Evolutionary conservation across 2,329 filamentous ascomycete genomes (phyloP), one percentile per base, ranked within the genome.

Genomic region (Pseudogymnoascus sp.): DNA sequence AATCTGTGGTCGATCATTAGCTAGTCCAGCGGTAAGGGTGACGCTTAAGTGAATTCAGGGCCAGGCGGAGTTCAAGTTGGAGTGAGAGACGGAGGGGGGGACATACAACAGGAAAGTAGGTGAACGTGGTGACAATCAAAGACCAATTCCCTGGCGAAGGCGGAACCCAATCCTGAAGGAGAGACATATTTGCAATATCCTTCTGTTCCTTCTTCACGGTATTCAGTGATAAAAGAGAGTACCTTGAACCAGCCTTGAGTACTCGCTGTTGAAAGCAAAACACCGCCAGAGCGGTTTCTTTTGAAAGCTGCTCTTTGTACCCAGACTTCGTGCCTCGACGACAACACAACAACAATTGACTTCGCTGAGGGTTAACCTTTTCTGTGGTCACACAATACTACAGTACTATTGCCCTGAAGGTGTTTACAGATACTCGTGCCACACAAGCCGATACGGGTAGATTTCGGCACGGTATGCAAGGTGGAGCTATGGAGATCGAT

Each of bases 71-170:
- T 12, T 28, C 6, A 25, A 28, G 12, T 47, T n/a, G 41, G 20
- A 36, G 25, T 61, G 35, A 61, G 41, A 28, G 35, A n/a, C n/a
- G 47, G 8, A 41, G 18, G 9, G 43, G 20, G 5, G 30, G n/a
- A 66, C 78, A 57, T 72, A 85, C 82, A 18, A 82, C 58, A 20
- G 68, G 67, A 62, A 79, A 84, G 64, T 80, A 78, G 62, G 80
- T 77, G 76, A 83, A 87, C 57, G 77, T 66, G 28, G 71, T 76
- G 36, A 84, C 70, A 8, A 85, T 71, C 28, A 76, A 66, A 60
- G 84, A 75, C 71, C 82, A 87, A 71, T 85, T 80, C 66, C 82
- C 79, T 66, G 77, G 76, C 61, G 78, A 82, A 4, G 84, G 84
- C 14, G 84, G 84, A 64, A 84, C 41, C 70, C 71, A 73, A 38